These are phyloP conservation scores for Physcia stellaris DNA, from an alignment of 495 filamentous ascomycete genomes.

Conservation along the genomic window DNA sequence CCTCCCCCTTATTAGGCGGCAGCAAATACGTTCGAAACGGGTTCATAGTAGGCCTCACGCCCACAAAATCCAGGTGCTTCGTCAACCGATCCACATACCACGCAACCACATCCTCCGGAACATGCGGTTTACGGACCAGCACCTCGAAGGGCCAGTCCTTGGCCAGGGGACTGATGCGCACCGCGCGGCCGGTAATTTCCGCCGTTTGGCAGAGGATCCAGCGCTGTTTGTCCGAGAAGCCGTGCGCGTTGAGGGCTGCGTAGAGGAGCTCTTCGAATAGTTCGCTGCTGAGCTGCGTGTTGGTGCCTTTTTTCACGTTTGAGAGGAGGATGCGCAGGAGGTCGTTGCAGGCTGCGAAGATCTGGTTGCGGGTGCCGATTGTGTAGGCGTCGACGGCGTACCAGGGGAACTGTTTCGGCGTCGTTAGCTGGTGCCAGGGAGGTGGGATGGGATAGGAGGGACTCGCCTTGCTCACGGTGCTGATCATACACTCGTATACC, in stretches of 20 bases:
- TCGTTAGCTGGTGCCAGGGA: neutral
- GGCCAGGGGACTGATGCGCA: constrained; percentile 14
- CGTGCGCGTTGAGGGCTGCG: constrained; percentile 46
- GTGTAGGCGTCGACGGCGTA: constrained; percentile 46
- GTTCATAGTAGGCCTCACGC: neutral
- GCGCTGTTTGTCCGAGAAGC: constrained; percentile 46
- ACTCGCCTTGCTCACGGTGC: constrained; percentile 53
- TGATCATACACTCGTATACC: constrained; percentile 62
- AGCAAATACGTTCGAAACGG: neutral
- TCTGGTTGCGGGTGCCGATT: constrained; percentile 42
- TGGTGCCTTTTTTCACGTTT: constrained; percentile 19
- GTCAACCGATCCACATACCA: too few relatives aligned
- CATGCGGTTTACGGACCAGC: constrained; percentile 18
- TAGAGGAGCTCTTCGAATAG: constrained; percentile 44
- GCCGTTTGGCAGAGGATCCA: constrained; percentile 12
- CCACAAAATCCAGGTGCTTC: constrained; percentile 13
- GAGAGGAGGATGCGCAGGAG: constrained; percentile 35
- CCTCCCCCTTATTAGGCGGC: neutral
- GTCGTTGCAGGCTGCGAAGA: constrained; percentile 37
- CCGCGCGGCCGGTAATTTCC: constrained; percentile 8
- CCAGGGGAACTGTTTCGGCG: constrained; percentile 48
- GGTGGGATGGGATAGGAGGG: neutral
- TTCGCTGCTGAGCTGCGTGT: constrained; percentile 30
- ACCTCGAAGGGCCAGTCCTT: constrained; percentile 27
- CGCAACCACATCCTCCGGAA: constrained; percentile 19